Percentiles rank a stretch among this genome's conserved stretches.
These are phyloP conservation scores for Umbelopsis sp. DNA, from an alignment of 371 early-diverging fungal species.

Conservation along the genomic window DNA sequence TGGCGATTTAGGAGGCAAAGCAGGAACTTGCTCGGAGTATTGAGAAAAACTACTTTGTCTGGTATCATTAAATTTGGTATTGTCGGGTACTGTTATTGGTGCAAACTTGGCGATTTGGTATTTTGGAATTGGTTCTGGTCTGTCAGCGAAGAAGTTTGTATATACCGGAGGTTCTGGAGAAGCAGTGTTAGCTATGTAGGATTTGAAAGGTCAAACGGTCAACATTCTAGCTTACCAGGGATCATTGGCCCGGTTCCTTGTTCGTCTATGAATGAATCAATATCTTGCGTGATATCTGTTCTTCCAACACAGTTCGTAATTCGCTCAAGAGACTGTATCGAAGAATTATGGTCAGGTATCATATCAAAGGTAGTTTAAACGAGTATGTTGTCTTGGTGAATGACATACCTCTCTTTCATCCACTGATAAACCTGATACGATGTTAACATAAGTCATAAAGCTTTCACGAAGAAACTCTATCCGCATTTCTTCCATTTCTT, in stretches of 20 bases:
- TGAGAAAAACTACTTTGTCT: not conserved
- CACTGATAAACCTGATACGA: conserved; percentile 80
- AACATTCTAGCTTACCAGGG: conserved; percentile 36
- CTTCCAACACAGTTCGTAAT: conserved; percentile 71
- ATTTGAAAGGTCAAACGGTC: not conserved
- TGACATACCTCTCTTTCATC: conserved; percentile 81
- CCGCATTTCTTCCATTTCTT: conserved; percentile 88
- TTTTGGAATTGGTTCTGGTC: conserved; percentile 46
- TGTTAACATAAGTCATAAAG: conserved; percentile 87
- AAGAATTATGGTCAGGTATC: not conserved
- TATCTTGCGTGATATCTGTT: conserved; percentile 73
- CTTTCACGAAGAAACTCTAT: conserved; percentile 81
- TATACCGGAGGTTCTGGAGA: conserved; percentile 40
- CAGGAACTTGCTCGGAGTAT: not conserved
- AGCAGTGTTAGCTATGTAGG: not conserved
- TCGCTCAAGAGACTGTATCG: conserved; percentile 70
- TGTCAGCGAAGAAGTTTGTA: conserved; percentile 47
- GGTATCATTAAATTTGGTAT: not conserved
- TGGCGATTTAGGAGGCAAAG: not conserved
- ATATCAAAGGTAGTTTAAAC: not conserved
- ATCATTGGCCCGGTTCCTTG: conserved; percentile 77
- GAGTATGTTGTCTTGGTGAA: too few species aligned
- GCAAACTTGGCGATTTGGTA: conserved; percentile 38
- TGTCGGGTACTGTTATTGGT: conserved; percentile 1
- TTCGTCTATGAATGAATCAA: conserved; percentile 68